These are phyloP conservation scores for Martiniozyma asiatica DNA, from an alignment of 1,139 yeast species.

Conservation along the genomic window DNA sequence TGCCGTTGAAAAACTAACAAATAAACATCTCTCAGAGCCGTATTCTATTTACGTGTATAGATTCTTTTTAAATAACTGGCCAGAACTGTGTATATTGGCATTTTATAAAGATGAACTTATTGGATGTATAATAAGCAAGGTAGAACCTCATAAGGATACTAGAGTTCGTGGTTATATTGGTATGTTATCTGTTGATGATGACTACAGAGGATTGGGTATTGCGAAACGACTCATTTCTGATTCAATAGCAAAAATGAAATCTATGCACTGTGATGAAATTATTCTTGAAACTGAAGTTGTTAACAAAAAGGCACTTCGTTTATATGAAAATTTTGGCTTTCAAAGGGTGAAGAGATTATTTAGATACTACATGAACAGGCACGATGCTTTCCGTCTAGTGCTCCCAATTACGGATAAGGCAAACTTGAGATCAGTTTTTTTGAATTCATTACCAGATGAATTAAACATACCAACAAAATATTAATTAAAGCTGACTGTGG, in stretches of 20 bases:
- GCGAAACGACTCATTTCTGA: slow-evolving; percentile 59
- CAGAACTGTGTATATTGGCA: slow-evolving; percentile 46
- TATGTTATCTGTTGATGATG: slow-evolving; percentile 77
- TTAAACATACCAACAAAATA: slow-evolving; percentile 13
- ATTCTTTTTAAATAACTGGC: slow-evolving; percentile 61
- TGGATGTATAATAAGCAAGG: slow-evolving; percentile 79
- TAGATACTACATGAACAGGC: slow-evolving; percentile 81
- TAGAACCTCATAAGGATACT: slow-evolving; percentile 64
- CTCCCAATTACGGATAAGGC: slow-evolving; percentile 48
- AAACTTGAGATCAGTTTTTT: slow-evolving; percentile 31
- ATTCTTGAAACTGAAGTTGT: slow-evolving; percentile 86
- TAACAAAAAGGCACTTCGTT: slow-evolving; percentile 59
- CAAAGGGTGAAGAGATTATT: slow-evolving; percentile 68
- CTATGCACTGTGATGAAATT: slow-evolving; percentile 65
- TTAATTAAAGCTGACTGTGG: slow-evolving; percentile 3
- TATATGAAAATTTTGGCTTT: slow-evolving; percentile 85
- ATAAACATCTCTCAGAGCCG: slow-evolving; percentile 57
- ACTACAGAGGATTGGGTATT: slow-evolving; percentile 66
- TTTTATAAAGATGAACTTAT: slow-evolving; percentile 32
- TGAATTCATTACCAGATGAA: slow-evolving; percentile 9
- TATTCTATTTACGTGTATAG: slow-evolving; percentile 62
- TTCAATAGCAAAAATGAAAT: slow-evolving; percentile 57
- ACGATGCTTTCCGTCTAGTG: slow-evolving; percentile 80
- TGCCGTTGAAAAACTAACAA: slow-evolving; percentile 30
- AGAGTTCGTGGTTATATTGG: slow-evolving; percentile 85